A percentile compares a stretch with the other conserved stretches of the same genome.
Conservation (phyloP, 169 alveolate species). For the Miamiensis avidus region DNA sequence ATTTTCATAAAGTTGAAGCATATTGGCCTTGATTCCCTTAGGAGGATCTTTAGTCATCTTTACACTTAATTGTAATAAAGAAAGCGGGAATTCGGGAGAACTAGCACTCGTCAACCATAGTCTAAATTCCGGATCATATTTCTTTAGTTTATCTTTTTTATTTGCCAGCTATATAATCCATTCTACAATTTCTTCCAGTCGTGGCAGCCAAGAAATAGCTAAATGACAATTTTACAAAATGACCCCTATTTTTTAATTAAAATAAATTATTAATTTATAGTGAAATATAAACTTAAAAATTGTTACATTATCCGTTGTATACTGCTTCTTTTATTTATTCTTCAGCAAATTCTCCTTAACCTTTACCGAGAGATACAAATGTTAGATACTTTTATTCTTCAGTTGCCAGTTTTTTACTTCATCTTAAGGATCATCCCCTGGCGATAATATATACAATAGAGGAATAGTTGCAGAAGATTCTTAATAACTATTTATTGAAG, state of each 20-base stretch:
- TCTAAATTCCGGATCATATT: conserved; percentile 74
- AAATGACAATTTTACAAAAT: conserved; percentile 83
- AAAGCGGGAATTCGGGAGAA: conserved; percentile 54
- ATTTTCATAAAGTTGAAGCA: conserved; percentile 73
- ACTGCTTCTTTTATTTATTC: conserved; percentile 75
- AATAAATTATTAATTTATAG: too few relatives aligned
- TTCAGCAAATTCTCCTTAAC: conserved; percentile 79
- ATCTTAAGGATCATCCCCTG: conserved; percentile 90
- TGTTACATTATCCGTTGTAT: conserved; percentile 57
- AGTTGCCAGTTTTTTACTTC: conserved; percentile 81
- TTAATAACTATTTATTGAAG: conserved; percentile 65
- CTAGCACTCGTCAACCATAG: conserved; percentile 86
- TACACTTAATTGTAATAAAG: conserved; percentile 87
- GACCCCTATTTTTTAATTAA: conserved; percentile 56
- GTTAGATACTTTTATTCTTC: conserved; percentile 66
- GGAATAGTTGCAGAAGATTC: conserved; percentile 83
- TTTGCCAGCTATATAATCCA: conserved; percentile 55
- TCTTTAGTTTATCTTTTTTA: conserved; percentile 21
- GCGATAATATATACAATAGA: conserved; percentile 80
- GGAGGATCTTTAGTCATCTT: conserved; percentile 95
- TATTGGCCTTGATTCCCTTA: conserved; percentile 91
- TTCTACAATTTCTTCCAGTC: conserved; percentile 72
- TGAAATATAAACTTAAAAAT: too few relatives aligned
- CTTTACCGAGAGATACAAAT: conserved; percentile 83
- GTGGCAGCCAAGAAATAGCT: conserved; percentile 84